These are phyloP conservation scores for Stereum hirsutum DNA, from an alignment of 1,284 basidiomycete genomes.

Conservation along the genomic window DNA sequence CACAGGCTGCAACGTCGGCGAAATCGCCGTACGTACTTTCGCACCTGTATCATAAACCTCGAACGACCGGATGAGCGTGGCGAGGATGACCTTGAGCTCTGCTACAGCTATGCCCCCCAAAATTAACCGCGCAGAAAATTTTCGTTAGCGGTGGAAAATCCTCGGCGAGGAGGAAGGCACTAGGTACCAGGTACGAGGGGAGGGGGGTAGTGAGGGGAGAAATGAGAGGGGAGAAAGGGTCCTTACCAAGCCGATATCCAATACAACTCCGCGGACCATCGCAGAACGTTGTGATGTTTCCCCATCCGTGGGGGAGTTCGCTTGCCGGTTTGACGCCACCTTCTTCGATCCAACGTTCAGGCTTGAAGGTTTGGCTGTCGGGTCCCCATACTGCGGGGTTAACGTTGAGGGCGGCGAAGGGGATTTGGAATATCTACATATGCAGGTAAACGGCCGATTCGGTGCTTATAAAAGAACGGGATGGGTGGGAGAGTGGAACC, in stretches of 20 bases:
- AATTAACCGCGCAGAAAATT: not conserved
- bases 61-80: conserved; percentile 24
- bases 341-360: conserved; percentile 10
- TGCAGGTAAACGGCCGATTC: not conserved
- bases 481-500: not conserved
- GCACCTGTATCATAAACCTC: conserved; percentile 27
- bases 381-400: conserved; percentile 17
- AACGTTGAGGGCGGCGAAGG: conserved; percentile 14
- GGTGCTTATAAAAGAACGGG: not conserved
- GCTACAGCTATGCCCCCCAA: conserved; percentile 24
- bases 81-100: conserved; percentile 30
- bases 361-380: conserved; percentile 18
- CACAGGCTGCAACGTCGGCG: conserved; percentile 28
- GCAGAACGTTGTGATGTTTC: conserved; percentile 11
- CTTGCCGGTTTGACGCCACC: not conserved
- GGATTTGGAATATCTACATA: conserved; percentile 14
- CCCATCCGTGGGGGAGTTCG: conserved; percentile 9
- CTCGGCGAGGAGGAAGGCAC: too few relatives aligned
- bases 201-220: not conserved
- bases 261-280: conserved; percentile 12
- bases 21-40: conserved; percentile 20
- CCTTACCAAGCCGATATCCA: conserved; percentile 9
- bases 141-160: too few relatives aligned
- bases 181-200: not conserved
- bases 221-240: not conserved